phyloP scores from a whole-genome alignment of 768 basidiomycete genomes.

The Suillus occidentalis region DNA sequence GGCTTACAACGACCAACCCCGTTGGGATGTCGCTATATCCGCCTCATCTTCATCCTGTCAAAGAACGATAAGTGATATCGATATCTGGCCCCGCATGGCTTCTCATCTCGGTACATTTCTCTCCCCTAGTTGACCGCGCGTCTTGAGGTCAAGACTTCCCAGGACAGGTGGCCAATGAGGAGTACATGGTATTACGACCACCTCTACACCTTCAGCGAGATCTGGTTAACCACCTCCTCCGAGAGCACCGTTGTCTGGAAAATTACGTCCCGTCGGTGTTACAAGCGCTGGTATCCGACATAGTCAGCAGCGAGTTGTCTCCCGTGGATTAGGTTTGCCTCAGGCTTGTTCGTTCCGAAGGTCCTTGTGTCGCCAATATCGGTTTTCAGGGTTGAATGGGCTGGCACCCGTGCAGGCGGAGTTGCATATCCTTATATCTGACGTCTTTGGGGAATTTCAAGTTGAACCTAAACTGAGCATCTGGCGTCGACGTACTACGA shows the following conservation, averaged over 20 bases:
- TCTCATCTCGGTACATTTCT: background rate
- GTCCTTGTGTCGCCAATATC: background rate
- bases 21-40: background rate
- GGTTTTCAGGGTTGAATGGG: too few species aligned
- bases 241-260: background rate
- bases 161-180: background rate
- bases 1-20: background rate
- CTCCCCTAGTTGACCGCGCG: background rate
- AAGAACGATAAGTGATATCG: background rate
- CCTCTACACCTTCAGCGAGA: background rate
- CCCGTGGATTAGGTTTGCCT: background rate
- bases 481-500: background rate
- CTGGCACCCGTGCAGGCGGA: too few species aligned
- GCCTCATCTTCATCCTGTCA: background rate
- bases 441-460: background rate
- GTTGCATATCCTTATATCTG: background rate
- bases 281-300: background rate
- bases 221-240: background rate
- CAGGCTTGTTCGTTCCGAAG: background rate
- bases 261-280: background rate
- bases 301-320: background rate
- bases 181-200: background rate
- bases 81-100: background rate
- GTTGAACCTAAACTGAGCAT: background rate
- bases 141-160: background rate